Evolutionary conservation across 495 filamentous ascomycete species (phyloP), one percentile per base, ranked within the genome.

Genomic region (Xylaria sp.): DNA sequence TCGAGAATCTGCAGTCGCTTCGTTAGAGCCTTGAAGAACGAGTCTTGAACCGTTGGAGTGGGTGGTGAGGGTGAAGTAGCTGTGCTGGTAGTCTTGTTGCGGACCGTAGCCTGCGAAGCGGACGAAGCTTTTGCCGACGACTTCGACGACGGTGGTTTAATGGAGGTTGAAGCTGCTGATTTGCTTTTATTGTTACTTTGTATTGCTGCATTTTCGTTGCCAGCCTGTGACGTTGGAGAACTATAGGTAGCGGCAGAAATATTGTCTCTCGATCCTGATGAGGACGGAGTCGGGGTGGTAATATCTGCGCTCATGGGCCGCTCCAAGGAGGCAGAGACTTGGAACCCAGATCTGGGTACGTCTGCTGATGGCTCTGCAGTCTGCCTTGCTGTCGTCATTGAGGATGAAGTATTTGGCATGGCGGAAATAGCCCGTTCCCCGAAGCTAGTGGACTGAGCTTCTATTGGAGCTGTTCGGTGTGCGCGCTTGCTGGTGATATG

Each of bases 1-100:
- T 99, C 96, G 17, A 99, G 90, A 71, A 92, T 88, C 74, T 94
- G 92, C 7, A 99, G 88, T 48, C 96, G 93, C 78, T 98, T 97
- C 71, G 93, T 92, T 5, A 99, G 90, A 8, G 93, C 93, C 80
- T 98, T 98, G 87, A 97, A 99, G 82, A 99, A 98, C 9, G 91
- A 94, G 79, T 98, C 96, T 81, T 99, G 96, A 5, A 93, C 95
- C 0, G 93, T 94, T 14, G 95, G 95, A 21, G 88, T 89, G 3
- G 93, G 80, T 24, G 87, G 79, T 15, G 90, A 82, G 0, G 91
- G 87, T 55, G 83, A 79, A 15, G 88, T 82, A 9, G 85, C 75
- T 40, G 82, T 70, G 71, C 78, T 88, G 26, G 81, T 88, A 24
- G 81, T 82, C 37, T 82, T 87, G 73, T 79, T 85, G 68, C 84